A percentile compares a stretch with the other conserved stretches of the same genome.
These are phyloP conservation scores for Aureobasidium sp. DNA, from an alignment of 2,329 filamentous ascomycete species.

Conservation along the genomic window DNA sequence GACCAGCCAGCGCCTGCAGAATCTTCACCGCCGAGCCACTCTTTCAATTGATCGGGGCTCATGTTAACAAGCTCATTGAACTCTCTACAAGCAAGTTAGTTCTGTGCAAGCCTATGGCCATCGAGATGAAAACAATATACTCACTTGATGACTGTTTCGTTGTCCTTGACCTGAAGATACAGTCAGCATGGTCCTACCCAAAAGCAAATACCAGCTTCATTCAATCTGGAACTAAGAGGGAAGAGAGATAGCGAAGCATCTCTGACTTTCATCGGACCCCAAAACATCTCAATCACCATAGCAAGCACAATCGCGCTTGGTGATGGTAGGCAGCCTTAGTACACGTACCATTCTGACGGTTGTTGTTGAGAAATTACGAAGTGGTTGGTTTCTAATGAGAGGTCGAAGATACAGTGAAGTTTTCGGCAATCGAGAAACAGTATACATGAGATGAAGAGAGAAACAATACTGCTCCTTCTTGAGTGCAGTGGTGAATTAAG, in stretches of 20 bases:
- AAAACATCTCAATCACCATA: too few relatives aligned
- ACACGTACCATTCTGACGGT: constrained; percentile 33
- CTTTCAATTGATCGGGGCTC: constrained; percentile 52
- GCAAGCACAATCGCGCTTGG: too few relatives aligned
- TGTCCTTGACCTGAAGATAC: constrained; percentile 39
- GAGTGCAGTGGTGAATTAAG: too few relatives aligned
- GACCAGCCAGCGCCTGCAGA: constrained; percentile 54
- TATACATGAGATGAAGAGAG: background rate
- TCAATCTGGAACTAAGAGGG: too few relatives aligned
- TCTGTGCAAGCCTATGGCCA: background rate
- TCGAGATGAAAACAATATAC: constrained; percentile 10
- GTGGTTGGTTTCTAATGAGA: background rate
- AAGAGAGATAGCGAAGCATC: too few relatives aligned
- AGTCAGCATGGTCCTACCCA: background rate
- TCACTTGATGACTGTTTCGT: constrained; percentile 45
- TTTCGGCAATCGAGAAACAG: background rate
- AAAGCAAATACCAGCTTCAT: too few relatives aligned
- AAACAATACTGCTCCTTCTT: background rate
- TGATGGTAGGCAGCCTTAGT: background rate
- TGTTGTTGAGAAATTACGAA: background rate
- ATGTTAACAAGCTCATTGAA: constrained; percentile 64
- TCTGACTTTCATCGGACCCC: too few relatives aligned
- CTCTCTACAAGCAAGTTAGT: constrained; percentile 36
- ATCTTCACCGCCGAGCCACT: constrained; percentile 55
- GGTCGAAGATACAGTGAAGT: background rate